phyloP scores from a whole-genome alignment of 2,329 filamentous ascomycete species.

The Talaromyces sp. region DNA sequence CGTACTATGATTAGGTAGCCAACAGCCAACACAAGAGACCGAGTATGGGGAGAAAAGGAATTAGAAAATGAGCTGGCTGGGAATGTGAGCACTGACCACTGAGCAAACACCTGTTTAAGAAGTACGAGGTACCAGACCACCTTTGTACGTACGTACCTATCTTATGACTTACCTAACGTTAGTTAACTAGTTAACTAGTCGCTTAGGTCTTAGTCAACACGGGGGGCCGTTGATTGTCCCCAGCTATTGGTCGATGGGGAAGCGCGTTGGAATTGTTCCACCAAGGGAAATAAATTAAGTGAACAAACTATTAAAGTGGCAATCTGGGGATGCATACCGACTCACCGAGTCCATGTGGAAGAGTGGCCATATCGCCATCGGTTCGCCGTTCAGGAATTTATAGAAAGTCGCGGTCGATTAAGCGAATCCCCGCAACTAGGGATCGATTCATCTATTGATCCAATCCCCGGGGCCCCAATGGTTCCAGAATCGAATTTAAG shows the following conservation, averaged over 20 bases:
- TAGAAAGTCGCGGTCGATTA: background rate
- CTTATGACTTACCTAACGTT: background rate
- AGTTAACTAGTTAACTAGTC: too few species aligned
- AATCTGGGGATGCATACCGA: background rate
- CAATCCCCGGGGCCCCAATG: background rate
- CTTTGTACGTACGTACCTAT: background rate
- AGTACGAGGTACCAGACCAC: background rate
- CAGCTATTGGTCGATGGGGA: background rate
- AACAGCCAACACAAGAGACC: background rate
- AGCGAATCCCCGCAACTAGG: background rate
- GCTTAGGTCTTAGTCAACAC: background rate
- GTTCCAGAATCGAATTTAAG: background rate
- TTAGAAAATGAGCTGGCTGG: background rate
- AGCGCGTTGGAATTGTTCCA: background rate
- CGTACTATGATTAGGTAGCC: background rate
- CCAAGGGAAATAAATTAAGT: conserved; percentile 2
- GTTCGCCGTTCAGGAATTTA: background rate
- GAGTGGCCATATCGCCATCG: background rate
- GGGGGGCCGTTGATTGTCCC: background rate
- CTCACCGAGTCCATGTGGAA: background rate
- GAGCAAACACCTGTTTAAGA: background rate
- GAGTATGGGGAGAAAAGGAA: background rate
- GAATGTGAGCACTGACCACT: background rate
- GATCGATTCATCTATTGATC: background rate
- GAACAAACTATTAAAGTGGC: background rate